Conservation (phyloP, 2,329 filamentous ascomycete species). For the Acrodontium crateriforme region DNA sequence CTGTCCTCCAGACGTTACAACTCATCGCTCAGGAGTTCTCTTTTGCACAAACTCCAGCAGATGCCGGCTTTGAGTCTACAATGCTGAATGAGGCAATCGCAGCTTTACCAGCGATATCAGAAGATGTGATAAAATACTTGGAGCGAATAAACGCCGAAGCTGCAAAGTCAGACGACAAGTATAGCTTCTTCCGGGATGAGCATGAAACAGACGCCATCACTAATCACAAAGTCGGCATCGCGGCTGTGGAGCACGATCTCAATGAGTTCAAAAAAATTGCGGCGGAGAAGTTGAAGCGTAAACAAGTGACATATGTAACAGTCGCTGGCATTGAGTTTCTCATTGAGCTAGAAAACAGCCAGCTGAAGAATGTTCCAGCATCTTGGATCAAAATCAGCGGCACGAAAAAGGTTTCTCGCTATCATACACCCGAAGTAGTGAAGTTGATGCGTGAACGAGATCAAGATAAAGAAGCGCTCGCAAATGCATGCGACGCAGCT, state of each 20-base stretch:
- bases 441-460: slow-evolving; percentile 74
- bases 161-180: slow-evolving; percentile 80
- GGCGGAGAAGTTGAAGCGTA: slow-evolving; percentile 57
- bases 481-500: slow-evolving; percentile 77
- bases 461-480: slow-evolving; percentile 85
- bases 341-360: slow-evolving; percentile 74
- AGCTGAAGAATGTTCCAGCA: slow-evolving; percentile 77
- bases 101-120: slow-evolving; percentile 61
- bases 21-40: slow-evolving; percentile 65
- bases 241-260: slow-evolving; percentile 80
- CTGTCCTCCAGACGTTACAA: slow-evolving; percentile 73
- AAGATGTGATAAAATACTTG: slow-evolving; percentile 59
- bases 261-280: slow-evolving; percentile 60
- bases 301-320: slow-evolving; percentile 60
- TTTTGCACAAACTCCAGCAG: slow-evolving; percentile 47
- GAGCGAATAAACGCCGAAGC: slow-evolving; percentile 76
- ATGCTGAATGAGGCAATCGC: slow-evolving; percentile 59
- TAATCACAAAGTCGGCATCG: slow-evolving; percentile 84
- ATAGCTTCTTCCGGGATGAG: slow-evolving; percentile 77
- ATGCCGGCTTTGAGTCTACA: slow-evolving; percentile 58
- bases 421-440: slow-evolving; percentile 85
- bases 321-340: slow-evolving; percentile 88
- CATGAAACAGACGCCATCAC: slow-evolving; percentile 81
- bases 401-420: slow-evolving; percentile 82
- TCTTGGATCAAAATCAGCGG: slow-evolving; percentile 92